These are phyloP conservation scores for Ceratonia siliqua DNA, from an alignment of 306 rosid species.

Conservation along the genomic window DNA sequence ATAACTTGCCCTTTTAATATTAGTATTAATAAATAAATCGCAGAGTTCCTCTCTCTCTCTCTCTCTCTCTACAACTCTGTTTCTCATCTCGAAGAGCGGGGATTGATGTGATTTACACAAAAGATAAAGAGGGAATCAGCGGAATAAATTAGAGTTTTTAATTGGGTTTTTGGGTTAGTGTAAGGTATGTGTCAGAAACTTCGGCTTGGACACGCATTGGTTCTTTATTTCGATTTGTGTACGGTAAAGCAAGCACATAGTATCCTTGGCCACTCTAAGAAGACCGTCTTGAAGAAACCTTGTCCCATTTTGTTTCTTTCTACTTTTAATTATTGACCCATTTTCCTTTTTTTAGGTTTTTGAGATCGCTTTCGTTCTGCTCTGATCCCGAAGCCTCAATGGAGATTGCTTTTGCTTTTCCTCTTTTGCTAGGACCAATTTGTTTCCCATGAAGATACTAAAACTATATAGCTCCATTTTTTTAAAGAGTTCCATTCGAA, in stretches of 20 bases:
- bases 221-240: constrained; percentile 40
- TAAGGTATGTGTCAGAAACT: constrained; percentile 47
- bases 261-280: constrained; percentile 39
- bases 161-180: constrained; percentile 4
- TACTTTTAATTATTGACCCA: constrained; percentile 50
- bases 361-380: constrained; percentile 53
- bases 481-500: constrained; percentile 7
- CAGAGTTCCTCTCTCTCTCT: background rate
- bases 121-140: constrained; percentile 36
- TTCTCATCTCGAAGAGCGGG: constrained; percentile 41
- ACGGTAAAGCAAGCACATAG: constrained; percentile 48
- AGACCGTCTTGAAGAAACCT: constrained; percentile 35
- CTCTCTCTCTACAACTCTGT: background rate
- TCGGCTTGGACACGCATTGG: constrained; percentile 39
- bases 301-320: constrained; percentile 46
- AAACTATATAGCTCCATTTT: constrained; percentile 5
- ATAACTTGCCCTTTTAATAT: background rate
- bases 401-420: constrained; percentile 45
- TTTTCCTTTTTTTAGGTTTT: constrained; percentile 22
- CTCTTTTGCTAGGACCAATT: constrained; percentile 60
- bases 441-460: constrained; percentile 38
- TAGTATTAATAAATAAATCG: background rate
- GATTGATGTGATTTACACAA: constrained; percentile 45
- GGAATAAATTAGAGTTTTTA: background rate
- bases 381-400: constrained; percentile 80